phyloP scores from a whole-genome alignment of 768 basidiomycete genomes.

The Termitomyces sp. region DNA sequence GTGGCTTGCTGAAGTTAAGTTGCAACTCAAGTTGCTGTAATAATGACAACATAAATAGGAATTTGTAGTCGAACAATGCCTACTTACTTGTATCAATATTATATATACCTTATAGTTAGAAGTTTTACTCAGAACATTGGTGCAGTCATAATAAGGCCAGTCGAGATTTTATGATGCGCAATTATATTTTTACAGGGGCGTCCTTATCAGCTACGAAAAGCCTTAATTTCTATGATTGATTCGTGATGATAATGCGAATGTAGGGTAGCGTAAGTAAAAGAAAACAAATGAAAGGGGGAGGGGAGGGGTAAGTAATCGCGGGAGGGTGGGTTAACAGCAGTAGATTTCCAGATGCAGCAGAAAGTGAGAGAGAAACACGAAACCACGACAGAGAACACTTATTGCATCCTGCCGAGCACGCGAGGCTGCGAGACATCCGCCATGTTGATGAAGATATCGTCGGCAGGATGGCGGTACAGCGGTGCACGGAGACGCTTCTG shows the following conservation, averaged over 20 bases:
- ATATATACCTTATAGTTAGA: no score
- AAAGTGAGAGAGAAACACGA: background rate
- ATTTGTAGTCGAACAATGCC: no score
- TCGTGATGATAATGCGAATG: background rate
- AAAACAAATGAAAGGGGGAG: background rate
- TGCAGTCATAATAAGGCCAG: no score
- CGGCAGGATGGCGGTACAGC: constrained; percentile 91
- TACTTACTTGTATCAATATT: background rate
- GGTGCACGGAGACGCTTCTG: constrained; percentile 93
- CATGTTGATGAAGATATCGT: constrained; percentile 96
- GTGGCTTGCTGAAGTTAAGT: background rate
- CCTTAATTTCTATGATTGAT: constrained; percentile 9
- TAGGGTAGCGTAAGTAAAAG: background rate
- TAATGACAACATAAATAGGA: no score
- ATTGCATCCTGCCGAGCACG: constrained; percentile 36
- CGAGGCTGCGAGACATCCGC: constrained; percentile 79
- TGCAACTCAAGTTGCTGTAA: background rate
- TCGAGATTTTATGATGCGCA: background rate
- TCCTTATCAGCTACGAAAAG: background rate
- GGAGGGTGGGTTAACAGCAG: background rate
- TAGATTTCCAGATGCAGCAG: background rate
- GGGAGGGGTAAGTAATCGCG: background rate
- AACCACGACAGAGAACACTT: background rate
- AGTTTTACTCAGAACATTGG: no score
- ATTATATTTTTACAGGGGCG: constrained; percentile 1